Evolutionary conservation across 768 basidiomycete genomes (phyloP), one percentile per base, ranked within the genome.

Genomic region (Amanita polypyramis): DNA sequence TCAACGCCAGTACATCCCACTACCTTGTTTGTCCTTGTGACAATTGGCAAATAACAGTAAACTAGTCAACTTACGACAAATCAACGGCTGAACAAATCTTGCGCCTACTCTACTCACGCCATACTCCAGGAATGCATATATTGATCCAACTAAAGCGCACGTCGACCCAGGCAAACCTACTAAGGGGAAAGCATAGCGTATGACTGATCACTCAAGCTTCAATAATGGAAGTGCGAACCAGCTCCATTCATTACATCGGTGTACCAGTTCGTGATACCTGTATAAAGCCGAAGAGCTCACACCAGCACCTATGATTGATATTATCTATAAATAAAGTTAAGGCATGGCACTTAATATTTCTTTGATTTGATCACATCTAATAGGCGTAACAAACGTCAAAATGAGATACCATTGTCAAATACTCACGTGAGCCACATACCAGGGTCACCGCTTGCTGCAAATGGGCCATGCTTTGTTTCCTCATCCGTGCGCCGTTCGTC

Each of bases 141-240:
- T 32, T 20, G 25, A 4, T 27, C 25, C 25, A 27, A 27, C 25
- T 27, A 27, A 27, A 27, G 7, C 25, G 7, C 25, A 3, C 25
- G 7, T 7, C 25, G 25, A 27, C 7, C 4, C 25, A 27, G 3
- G 25, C 25, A 27, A 27, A 27, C 25, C 7, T 27, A 7, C 25
- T 3, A 27, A 25, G n/a, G n/a, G 23, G 40, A 27, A 29, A 25
- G 40, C 40, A 29, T 25, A 42, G 6, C 25, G 21, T 41, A 23
- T n/a, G 25, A n/a, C 23, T 42, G 40, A 42, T 42, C 25, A 23
- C 27, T 42, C 40, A 42, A 42, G 40, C 40, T 42, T 42, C 27
- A n/a, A 15, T 27, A 27, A 25, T 27, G 40, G 40, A 42, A 27
- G 25, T 3, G 25, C 15, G 39, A 40, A 40, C 27, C 14, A 14